A percentile compares a stretch with the other conserved stretches of the same genome.
These are phyloP conservation scores for Incumbomyces delicatus DNA, from an alignment of 2,329 filamentous ascomycete species.

Conservation along the genomic window DNA sequence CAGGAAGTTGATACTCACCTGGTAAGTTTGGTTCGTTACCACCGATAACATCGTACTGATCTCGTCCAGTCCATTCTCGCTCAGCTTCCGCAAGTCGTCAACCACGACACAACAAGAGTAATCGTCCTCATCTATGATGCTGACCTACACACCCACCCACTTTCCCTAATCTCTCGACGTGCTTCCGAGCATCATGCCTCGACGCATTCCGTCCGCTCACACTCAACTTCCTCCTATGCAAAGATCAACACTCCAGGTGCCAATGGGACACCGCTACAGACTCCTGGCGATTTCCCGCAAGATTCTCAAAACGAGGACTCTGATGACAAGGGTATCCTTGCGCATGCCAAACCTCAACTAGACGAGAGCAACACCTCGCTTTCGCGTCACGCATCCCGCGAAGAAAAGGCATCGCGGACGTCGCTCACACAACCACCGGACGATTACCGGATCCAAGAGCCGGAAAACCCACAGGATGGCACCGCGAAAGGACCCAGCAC, in stretches of 20 bases:
- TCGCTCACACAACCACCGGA: background rate
- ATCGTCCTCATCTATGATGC: slow-evolving; percentile 89
- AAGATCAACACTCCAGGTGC: slow-evolving; percentile 69
- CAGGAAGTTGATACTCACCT: slow-evolving; percentile 63
- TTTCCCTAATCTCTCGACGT: slow-evolving; percentile 33
- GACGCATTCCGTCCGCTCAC: slow-evolving; percentile 37
- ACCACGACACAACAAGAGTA: slow-evolving; percentile 63
- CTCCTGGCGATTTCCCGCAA: slow-evolving; percentile 44
- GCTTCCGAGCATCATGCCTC: slow-evolving; percentile 13
- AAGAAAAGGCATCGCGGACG: slow-evolving; percentile 3
- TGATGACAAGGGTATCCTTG: slow-evolving; percentile 51
- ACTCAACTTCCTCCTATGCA: slow-evolving; percentile 70
- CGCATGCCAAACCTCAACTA: slow-evolving; percentile 29
- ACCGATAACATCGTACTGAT: slow-evolving; percentile 8
- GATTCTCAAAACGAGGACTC: slow-evolving; percentile 20
- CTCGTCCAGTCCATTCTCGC: slow-evolving; percentile 67
- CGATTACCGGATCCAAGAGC: background rate
- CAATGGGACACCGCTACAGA: slow-evolving; percentile 52
- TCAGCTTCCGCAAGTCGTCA: slow-evolving; percentile 68
- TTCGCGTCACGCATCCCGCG: background rate
- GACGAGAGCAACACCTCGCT: slow-evolving; percentile 40
- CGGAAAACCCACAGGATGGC: too few relatives aligned
- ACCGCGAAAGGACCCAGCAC: background rate
- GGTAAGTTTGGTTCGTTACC: slow-evolving; percentile 44
- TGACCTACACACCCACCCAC: slow-evolving; percentile 56